Evolutionary conservation across 495 filamentous ascomycete genomes (phyloP), one percentile per base, ranked within the genome.

Genomic region (Collariella sp.): DNA sequence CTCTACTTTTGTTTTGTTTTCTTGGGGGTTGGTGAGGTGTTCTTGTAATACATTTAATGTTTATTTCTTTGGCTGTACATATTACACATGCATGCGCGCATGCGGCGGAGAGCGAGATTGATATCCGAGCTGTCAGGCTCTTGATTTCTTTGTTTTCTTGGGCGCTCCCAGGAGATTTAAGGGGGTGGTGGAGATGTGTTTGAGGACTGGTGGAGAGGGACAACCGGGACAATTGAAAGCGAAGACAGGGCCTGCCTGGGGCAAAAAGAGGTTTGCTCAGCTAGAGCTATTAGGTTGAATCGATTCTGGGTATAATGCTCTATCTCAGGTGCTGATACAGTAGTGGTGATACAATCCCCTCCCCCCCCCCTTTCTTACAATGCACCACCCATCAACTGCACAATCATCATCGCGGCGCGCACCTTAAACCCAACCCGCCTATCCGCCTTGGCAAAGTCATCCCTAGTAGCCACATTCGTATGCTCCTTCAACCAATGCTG

Each of bases 351-450:
- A 31, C 26, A 31, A 5, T 31, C 26, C 26, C 26, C 26, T 31
- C n/a, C n/a, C n/a, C n/a, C n/a, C n/a, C n/a, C 16, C 12, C 15
- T 5, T 7, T 2, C 29, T 71, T 66, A 88, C 31, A 89, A 71
- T 13, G 83, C 83, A 6, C 86, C 86, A 2, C 86, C 86, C 23
- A 87, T 75, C 52, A 83, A 74, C 66, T 79, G 76, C 3, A 89
- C 86, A 66, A 96, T 83, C 88, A 87, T 89, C 87, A 97, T 89
- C 4, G 89, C 88, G 43, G 95, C 69, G 51, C 88, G 79, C 26
- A 99, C 94, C 65, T 86, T 84, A 68, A 91, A 76, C 2, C 87
- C 80, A 3, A 96, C 94, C 47, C 86, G 82, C 54, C 93, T 79
- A 64, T 97, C 93, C 1, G 77, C 81, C 59, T 74, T 83, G 55